Percentiles rank a stretch among this genome's conserved stretches.
Evolutionary conservation across 2,329 filamentous ascomycete species (phyloP).

Genomic region (Diplodia scrobiculata): DNA sequence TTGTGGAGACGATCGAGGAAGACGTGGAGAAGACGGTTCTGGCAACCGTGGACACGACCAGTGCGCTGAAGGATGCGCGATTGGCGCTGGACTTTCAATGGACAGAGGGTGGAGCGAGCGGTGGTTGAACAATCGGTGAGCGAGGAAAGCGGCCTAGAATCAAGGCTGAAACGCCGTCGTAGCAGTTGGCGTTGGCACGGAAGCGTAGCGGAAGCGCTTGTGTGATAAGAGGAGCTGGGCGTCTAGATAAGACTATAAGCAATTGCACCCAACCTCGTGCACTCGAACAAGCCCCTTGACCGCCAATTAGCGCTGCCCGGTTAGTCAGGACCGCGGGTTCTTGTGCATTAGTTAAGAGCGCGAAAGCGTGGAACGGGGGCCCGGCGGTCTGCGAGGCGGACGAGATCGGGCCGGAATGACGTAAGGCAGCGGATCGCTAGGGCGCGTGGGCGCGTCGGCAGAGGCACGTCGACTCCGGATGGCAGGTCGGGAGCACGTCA

Average conservation of each 20-base stretch:
- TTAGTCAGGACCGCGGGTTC: not conserved
- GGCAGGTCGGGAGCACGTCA: not conserved
- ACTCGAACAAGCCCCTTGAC: not conserved
- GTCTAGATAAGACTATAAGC: not conserved
- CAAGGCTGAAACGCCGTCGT: too few species aligned
- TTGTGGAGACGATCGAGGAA: slow-evolving; percentile 7
- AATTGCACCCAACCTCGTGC: not conserved
- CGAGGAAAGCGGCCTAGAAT: too few species aligned
- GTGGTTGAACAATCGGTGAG: too few species aligned
- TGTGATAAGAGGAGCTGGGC: too few species aligned
- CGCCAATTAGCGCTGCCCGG: not conserved
- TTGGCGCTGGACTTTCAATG: slow-evolving; percentile 4
- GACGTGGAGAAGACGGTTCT: not conserved
- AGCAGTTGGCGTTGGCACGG: too few species aligned
- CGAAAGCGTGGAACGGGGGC: not conserved
- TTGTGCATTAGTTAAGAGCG: not conserved
- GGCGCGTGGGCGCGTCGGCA: not conserved
- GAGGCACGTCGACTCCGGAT: not conserved
- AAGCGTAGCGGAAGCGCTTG: too few species aligned
- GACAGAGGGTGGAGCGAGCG: not conserved
- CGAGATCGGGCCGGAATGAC: slow-evolving; percentile 14
- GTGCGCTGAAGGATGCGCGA: slow-evolving; percentile 8
- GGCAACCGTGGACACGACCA: slow-evolving; percentile 8
- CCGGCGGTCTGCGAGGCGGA: slow-evolving; percentile 1
- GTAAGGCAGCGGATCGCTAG: not conserved